Conservation (phyloP, 1,284 basidiomycete genomes). For the Rhizoctonia solani region DNA sequence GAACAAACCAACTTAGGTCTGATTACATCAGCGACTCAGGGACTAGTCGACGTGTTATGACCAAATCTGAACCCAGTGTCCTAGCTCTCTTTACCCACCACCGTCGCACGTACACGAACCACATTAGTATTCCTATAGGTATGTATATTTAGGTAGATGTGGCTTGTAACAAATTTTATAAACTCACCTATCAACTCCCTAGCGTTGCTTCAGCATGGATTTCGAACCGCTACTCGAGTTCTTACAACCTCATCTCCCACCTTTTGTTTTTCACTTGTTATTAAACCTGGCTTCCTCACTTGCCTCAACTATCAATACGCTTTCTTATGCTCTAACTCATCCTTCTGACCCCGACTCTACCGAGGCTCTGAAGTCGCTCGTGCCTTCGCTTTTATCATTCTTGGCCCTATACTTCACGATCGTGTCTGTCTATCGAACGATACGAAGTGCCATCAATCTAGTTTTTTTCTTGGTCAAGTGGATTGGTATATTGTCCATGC, state of each 20-base stretch:
- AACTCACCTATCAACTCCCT: not conserved
- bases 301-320: constrained; percentile 24
- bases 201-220: constrained; percentile 9
- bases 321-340: constrained; percentile 14
- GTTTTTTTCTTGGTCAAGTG: constrained; percentile 35
- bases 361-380: constrained; percentile 28
- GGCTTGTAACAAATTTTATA: too few species aligned
- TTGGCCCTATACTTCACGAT: constrained; percentile 37
- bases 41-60: constrained; percentile 2
- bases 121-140: too few species aligned
- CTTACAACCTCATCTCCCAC: constrained; percentile 22
- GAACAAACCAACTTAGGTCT: not conserved
- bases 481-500: constrained; percentile 15
- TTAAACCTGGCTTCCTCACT: constrained; percentile 5
- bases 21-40: not conserved
- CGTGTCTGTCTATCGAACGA: constrained; percentile 35
- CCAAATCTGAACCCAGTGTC: not conserved
- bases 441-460: constrained; percentile 21
- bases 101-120: too few species aligned
- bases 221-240: constrained; percentile 23
- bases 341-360: constrained; percentile 23
- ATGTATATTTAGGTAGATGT: too few species aligned
- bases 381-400: constrained; percentile 30
- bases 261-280: constrained; percentile 19
- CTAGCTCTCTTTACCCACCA: too few species aligned